Percentiles rank a stretch among this genome's conserved stretches.
phyloP scores from a whole-genome alignment of 2,329 filamentous ascomycete genomes.

The Trichophaea hybrida region DNA sequence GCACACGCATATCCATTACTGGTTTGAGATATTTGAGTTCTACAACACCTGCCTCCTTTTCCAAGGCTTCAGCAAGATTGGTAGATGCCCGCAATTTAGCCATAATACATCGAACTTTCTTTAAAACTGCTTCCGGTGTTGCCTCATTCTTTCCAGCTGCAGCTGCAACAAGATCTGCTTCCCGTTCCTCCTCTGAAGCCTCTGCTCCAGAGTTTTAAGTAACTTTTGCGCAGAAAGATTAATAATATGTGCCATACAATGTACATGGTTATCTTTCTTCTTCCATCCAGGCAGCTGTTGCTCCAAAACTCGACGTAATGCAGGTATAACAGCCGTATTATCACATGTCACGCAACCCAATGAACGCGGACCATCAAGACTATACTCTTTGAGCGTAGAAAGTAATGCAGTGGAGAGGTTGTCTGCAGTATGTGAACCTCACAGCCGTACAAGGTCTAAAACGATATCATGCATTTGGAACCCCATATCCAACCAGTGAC shows the following conservation, averaged over 20 bases:
- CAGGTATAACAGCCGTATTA: background rate
- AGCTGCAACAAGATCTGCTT: background rate
- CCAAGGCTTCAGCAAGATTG: background rate
- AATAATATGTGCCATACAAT: slow-evolving; percentile 7
- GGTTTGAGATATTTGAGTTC: background rate
- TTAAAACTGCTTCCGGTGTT: background rate
- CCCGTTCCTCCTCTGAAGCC: too few species aligned
- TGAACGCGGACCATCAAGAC: background rate
- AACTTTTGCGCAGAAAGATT: background rate
- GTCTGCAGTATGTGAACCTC: slow-evolving; percentile 2
- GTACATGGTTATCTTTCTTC: background rate
- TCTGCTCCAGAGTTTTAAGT: background rate
- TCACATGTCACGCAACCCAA: slow-evolving; percentile 1
- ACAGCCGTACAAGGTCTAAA: background rate
- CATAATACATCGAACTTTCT: background rate
- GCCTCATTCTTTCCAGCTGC: background rate
- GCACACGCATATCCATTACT: background rate
- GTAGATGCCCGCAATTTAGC: background rate
- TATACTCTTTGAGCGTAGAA: background rate
- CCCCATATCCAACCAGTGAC: slow-evolving; percentile 3
- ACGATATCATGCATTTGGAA: slow-evolving; percentile 1
- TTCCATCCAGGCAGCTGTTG: background rate
- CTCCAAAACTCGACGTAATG: background rate
- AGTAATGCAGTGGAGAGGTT: background rate
- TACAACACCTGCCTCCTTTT: background rate